Base-by-base conservation (phyloP, 2,329 filamentous ascomycete species). In the Cladosporium oxysporum region DNA sequence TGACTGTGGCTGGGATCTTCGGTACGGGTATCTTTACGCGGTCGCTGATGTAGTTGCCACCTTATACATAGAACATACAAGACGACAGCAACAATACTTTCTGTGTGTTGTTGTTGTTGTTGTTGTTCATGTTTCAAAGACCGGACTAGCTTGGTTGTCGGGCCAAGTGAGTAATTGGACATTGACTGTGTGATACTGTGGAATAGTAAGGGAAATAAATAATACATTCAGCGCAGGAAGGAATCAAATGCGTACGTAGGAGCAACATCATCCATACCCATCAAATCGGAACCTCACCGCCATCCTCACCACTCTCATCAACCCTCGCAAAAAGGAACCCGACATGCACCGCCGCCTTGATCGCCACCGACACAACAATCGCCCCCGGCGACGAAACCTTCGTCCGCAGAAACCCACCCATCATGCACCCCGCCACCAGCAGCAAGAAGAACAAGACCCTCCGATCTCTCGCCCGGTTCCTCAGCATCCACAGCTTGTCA, bases 1-100 rank as follows among this genome's bases (percentile, higher is more conserved):
- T 90, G 14, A 88, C 86, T 0, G 86, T 90, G 28, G 83, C 76
- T 2, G 78, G 82, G 5, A 83, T 87, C 70, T 90, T 90, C 78
- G 82, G 73, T 0, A 81, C 81, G 0, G 88, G 86, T 1, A 78
- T 83, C 37, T 7, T 53, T 47, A 26, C 71, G 28, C 44, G 67
- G 68, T 49, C 59, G 23, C 18, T 64, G 69, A 11, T 62, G 23
- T 28, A 28, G 23, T 44, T n/a, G 37, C 37, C 18, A 21, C 41
- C 5, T 21, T 11, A 3, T 21, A 47, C 8, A 23, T 47, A 21
- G 8, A 23, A n/a, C 11, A 23, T 11, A 47, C n/a, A 47, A 12
- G n/a, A 11, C 3, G n/a, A 23, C n/a, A 23, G n/a, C 18, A 16
- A 44, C 6, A 6, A 18, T 18, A 3, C 16, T 16, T 2, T n/a